Conservation (phyloP, 805 yeast genomes). For the Diddensiella santjacobensis region DNA sequence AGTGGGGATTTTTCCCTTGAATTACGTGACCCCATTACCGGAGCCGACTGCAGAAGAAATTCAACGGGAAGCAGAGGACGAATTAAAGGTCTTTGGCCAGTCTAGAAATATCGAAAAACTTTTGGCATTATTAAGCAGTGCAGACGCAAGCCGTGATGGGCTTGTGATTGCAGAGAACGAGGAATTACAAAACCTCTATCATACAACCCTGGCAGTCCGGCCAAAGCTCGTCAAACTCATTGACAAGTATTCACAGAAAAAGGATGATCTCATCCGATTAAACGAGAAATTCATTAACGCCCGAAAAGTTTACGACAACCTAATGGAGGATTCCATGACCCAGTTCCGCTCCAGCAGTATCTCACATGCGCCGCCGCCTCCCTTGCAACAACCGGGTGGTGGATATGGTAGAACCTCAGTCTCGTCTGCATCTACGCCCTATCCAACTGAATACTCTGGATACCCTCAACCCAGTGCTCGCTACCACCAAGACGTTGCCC, state of each 20-base stretch:
- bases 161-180: slow-evolving; percentile 47
- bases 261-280: slow-evolving; percentile 71
- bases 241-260: slow-evolving; percentile 71
- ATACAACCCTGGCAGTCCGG: slow-evolving; percentile 66
- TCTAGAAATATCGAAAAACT: slow-evolving; percentile 65
- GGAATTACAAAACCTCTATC: slow-evolving; percentile 70
- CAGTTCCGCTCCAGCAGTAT: slow-evolving; percentile 17
- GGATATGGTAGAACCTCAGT: slow-evolving; percentile 2
- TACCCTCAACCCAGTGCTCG: too few species aligned
- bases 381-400: neutral
- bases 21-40: slow-evolving; percentile 78
- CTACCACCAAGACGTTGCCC: slow-evolving; percentile 3
- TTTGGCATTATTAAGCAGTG: slow-evolving; percentile 49
- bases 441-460: slow-evolving; percentile 2
- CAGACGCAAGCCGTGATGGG: slow-evolving; percentile 31
- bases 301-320: slow-evolving; percentile 60
- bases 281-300: slow-evolving; percentile 70
- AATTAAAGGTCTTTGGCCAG: slow-evolving; percentile 51
- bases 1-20: slow-evolving; percentile 86
- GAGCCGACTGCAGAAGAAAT: slow-evolving; percentile 63
- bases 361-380: neutral
- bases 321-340: slow-evolving; percentile 51
- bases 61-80: slow-evolving; percentile 46
- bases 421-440: slow-evolving; percentile 10
- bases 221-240: slow-evolving; percentile 70